Evolutionary conservation across 2,329 filamentous ascomycete species (phyloP).

Genomic region (Paraconiothyrium sp.): DNA sequence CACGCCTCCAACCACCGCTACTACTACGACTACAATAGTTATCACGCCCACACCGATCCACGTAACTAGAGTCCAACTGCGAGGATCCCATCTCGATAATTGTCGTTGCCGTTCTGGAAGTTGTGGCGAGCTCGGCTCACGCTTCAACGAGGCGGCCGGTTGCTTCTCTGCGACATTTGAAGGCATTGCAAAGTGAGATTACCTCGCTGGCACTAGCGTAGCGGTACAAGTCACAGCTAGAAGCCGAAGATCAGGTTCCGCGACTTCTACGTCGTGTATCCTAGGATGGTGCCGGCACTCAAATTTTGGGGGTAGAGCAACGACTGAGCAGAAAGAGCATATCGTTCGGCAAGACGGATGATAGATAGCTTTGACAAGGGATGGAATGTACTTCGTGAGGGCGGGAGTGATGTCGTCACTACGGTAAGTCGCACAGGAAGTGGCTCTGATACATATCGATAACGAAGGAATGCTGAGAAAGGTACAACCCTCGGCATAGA

Average conservation of each 20-base stretch:
- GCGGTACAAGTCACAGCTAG: neutral
- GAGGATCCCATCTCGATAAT: slow-evolving; percentile 20
- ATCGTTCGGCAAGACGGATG: neutral
- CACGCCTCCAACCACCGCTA: slow-evolving; percentile 24
- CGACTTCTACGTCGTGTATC: neutral
- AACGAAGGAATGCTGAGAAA: slow-evolving; percentile 8
- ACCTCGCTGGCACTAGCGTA: neutral
- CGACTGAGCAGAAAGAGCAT: neutral
- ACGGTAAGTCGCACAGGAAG: slow-evolving; percentile 1
- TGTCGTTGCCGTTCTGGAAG: slow-evolving; percentile 5
- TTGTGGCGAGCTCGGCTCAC: slow-evolving; percentile 4
- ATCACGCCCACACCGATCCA: slow-evolving; percentile 21
- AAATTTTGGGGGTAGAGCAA: neutral
- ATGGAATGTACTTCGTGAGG: slow-evolving; percentile 12
- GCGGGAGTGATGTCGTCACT: slow-evolving; percentile 1
- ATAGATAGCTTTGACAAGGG: slow-evolving; percentile 12
- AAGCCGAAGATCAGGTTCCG: neutral
- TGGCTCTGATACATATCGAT: neutral
- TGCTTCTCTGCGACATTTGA: slow-evolving; percentile 14
- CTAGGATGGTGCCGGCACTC: neutral
- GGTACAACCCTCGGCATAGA: neutral
- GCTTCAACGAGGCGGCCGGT: neutral
- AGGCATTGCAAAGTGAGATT: neutral
- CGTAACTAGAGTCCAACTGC: slow-evolving; percentile 21
- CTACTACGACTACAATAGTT: slow-evolving; percentile 15